Conservation (phyloP, 305 asterid species). For the Nicotiana rustica region DNA sequence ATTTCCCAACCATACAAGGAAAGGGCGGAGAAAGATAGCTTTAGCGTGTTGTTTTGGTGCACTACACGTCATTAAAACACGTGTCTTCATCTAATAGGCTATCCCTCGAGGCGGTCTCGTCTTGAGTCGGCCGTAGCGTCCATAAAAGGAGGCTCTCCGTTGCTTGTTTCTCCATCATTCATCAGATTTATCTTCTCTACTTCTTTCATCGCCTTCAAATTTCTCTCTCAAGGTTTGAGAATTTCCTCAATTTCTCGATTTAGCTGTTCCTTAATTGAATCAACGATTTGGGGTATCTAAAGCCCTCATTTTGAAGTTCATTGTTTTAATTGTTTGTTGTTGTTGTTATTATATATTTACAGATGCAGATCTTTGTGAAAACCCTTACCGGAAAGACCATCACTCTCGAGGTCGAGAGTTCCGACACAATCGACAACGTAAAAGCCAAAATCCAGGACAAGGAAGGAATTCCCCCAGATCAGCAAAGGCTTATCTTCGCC, state of each 20-base stretch:
- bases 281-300: background rate
- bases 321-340: background rate
- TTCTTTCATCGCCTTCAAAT: background rate
- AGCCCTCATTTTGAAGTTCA: background rate
- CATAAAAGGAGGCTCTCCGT: slow-evolving; percentile 29
- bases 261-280: background rate
- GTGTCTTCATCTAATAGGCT: slow-evolving; percentile 35
- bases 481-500: slow-evolving; percentile 52
- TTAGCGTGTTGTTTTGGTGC: slow-evolving; percentile 39
- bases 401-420: slow-evolving; percentile 61
- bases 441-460: slow-evolving; percentile 58
- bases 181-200: background rate
- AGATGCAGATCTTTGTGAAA: slow-evolving; percentile 65
- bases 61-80: slow-evolving; percentile 27
- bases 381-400: slow-evolving; percentile 63
- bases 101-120: background rate
- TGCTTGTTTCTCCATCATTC: background rate
- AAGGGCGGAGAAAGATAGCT: slow-evolving; percentile 30
- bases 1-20: slow-evolving; percentile 35
- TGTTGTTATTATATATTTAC: background rate
- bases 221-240: slow-evolving; percentile 33
- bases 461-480: slow-evolving; percentile 54
- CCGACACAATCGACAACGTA: slow-evolving; percentile 58
- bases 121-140: slow-evolving; percentile 31
- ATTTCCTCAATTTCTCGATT: background rate